phyloP scores from a whole-genome alignment of 2,329 filamentous ascomycete genomes.

The Penicillium aurantiogriseum region DNA sequence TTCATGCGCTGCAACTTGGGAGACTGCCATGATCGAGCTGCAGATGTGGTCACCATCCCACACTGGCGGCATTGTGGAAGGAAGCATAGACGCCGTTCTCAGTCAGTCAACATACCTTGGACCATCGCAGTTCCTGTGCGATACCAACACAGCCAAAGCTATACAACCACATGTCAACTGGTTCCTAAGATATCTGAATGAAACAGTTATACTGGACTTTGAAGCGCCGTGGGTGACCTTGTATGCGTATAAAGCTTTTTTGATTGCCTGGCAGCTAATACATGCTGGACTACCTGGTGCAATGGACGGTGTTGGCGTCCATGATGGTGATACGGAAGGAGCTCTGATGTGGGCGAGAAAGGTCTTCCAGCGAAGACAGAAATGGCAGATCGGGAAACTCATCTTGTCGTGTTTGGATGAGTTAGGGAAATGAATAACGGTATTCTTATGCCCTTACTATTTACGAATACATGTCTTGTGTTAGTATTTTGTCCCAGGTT shows the following conservation, averaged over 20 bases:
- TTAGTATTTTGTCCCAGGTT: not conserved
- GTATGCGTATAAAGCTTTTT: conserved; percentile 44
- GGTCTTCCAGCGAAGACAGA: conserved; percentile 31
- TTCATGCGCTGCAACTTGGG: conserved; percentile 40
- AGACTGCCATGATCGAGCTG: conserved; percentile 45
- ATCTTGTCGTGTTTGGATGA: conserved; percentile 33
- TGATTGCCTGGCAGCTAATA: conserved; percentile 44
- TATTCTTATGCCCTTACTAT: not conserved
- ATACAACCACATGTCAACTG: conserved; percentile 42
- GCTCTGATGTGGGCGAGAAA: conserved; percentile 32
- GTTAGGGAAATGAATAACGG: conserved; percentile 11
- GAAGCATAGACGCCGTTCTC: conserved; percentile 38
- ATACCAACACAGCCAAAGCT: conserved; percentile 26
- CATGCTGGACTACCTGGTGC: conserved; percentile 31
- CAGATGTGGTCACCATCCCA: conserved; percentile 46
- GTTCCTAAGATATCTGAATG: conserved; percentile 41
- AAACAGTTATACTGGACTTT: conserved; percentile 14
- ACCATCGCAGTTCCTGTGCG: conserved; percentile 34
- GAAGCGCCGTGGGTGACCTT: conserved; percentile 44
- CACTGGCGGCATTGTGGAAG: conserved; percentile 40
- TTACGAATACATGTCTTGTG: not conserved
- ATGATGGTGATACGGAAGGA: conserved; percentile 31
- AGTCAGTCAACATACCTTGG: conserved; percentile 34
- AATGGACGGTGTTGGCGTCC: conserved; percentile 34
- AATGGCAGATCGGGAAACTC: conserved; percentile 34